Evolutionary conservation across 805 yeast genomes (phyloP).

Genomic region (Wickerhamiella australiensis): DNA sequence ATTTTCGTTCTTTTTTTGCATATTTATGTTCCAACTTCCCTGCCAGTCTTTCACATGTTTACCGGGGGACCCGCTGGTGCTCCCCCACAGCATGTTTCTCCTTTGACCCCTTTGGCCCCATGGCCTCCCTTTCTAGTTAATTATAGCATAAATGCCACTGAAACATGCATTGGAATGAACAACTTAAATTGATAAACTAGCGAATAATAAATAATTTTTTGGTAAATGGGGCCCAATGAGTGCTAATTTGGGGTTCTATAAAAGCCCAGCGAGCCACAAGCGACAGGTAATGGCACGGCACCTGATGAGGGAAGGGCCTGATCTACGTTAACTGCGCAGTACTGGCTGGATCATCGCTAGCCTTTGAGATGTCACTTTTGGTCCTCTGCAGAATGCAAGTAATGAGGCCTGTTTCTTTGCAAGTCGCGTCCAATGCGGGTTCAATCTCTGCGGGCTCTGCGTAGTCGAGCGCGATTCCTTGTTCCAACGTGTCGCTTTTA

Average conservation of each 20-base stretch:
- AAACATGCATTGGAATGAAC: neutral
- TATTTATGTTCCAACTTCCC: too few species aligned
- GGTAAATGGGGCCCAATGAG: neutral
- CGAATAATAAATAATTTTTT: neutral
- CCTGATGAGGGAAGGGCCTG: too few species aligned
- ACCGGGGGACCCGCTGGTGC: too few species aligned
- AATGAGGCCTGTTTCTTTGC: neutral
- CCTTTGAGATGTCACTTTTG: too few species aligned
- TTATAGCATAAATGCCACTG: neutral
- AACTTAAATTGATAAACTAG: neutral
- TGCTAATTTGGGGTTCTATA: too few species aligned
- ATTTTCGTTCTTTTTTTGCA: too few species aligned
- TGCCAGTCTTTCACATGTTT: too few species aligned
- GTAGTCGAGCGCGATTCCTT: conserved; percentile 7
- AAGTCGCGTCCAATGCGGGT: neutral
- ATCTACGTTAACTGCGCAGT: too few species aligned
- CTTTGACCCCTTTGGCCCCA: neutral
- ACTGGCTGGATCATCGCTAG: too few species aligned
- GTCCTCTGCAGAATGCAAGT: conserved; percentile 3
- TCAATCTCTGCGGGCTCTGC: neutral
- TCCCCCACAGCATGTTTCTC: too few species aligned
- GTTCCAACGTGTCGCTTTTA: conserved; percentile 61
- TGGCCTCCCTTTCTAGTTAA: neutral
- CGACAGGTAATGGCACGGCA: too few species aligned
- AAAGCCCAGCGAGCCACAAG: too few species aligned